These are phyloP conservation scores for Leccinum colubrinum DNA, from an alignment of 1,284 basidiomycete species.

Conservation along the genomic window DNA sequence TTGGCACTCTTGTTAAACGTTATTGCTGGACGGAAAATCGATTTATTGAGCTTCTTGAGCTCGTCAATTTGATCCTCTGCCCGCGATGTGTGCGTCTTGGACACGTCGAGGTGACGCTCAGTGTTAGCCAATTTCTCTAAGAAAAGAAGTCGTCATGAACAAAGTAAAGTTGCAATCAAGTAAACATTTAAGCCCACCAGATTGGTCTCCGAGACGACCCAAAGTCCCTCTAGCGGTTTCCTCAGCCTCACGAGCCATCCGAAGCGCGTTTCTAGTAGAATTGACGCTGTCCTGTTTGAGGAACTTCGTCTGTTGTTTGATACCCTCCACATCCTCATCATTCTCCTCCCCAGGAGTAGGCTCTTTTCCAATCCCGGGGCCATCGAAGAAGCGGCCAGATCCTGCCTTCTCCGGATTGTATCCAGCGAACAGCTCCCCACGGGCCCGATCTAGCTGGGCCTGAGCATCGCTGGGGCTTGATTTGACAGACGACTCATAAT, in stretches of 20 bases:
- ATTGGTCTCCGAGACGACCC: constrained; percentile 89
- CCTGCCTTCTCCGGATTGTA: constrained; percentile 58
- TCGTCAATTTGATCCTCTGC: constrained; percentile 95
- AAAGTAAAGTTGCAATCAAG: not conserved
- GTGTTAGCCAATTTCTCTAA: constrained; percentile 91
- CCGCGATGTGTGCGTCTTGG: constrained; percentile 86
- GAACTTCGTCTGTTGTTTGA: constrained; percentile 90
- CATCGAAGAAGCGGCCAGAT: constrained; percentile 68
- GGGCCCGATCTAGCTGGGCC: constrained; percentile 59
- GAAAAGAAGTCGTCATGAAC: not conserved
- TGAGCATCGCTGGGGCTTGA: constrained; percentile 51
- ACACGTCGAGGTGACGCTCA: constrained; percentile 92
- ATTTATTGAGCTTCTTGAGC: constrained; percentile 90
- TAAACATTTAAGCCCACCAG: constrained; percentile 57
- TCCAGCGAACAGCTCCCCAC: constrained; percentile 75
- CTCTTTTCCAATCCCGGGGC: constrained; percentile 44
- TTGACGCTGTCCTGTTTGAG: constrained; percentile 93
- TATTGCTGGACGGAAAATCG: constrained; percentile 92
- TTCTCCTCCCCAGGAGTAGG: constrained; percentile 74
- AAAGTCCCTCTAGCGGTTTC: constrained; percentile 92
- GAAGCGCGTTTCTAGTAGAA: constrained; percentile 89
- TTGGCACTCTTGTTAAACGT: constrained; percentile 92
- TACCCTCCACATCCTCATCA: constrained; percentile 95
- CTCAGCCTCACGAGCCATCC: constrained; percentile 92
- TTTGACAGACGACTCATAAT: constrained; percentile 29